Conservation (phyloP, 495 filamentous ascomycete genomes). For the Chaetomidium leptoderma region DNA sequence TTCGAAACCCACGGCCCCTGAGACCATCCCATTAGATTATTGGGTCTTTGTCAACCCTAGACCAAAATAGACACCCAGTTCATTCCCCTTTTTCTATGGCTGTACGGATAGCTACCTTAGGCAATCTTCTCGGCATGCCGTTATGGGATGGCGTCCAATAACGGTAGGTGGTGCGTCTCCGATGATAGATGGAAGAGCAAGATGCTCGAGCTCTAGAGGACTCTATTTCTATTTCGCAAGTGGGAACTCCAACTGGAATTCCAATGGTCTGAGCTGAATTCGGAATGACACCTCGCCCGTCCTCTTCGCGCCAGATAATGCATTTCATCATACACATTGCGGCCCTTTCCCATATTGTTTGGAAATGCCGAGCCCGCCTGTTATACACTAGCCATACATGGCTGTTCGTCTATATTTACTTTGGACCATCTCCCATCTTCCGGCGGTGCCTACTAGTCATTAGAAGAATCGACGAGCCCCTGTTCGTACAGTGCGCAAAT, state of each 20-base stretch:
- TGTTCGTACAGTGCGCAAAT: slow-evolving; percentile 5
- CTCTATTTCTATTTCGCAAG: too few relatives aligned
- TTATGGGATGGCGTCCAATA: not conserved
- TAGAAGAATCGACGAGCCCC: not conserved
- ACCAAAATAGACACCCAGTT: too few relatives aligned
- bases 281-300: slow-evolving; percentile 2
- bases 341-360: slow-evolving; percentile 6
- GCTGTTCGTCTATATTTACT: slow-evolving; percentile 7
- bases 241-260: not conserved
- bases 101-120: too few relatives aligned
- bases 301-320: slow-evolving; percentile 10
- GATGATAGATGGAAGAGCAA: not conserved
- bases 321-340: slow-evolving; percentile 15
- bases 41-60: too few relatives aligned
- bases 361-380: not conserved
- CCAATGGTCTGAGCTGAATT: slow-evolving; percentile 11
- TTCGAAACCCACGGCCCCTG: too few relatives aligned
- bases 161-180: not conserved
- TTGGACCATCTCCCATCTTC: not conserved
- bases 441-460: too few relatives aligned
- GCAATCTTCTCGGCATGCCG: too few relatives aligned
- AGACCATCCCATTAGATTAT: too few relatives aligned
- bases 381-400: slow-evolving; percentile 5
- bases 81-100: too few relatives aligned
- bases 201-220: not conserved